Base-by-base conservation (phyloP, 768 basidiomycete species). In the Tylopilus balloui region DNA sequence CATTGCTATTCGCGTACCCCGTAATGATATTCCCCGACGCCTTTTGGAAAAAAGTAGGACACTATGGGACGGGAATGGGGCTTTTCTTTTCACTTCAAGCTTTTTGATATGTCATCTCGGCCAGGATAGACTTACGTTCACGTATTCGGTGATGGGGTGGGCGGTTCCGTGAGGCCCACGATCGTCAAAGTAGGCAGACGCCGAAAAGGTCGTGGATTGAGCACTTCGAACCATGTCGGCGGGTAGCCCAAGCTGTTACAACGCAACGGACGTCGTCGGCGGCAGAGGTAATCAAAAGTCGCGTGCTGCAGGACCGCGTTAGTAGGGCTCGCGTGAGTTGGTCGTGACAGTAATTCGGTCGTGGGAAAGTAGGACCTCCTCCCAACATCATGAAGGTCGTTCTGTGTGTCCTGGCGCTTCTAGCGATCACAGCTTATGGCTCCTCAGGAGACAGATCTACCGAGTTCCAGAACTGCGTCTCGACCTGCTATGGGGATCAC, bases 11-110 rank as follows among this genome's bases (percentile, higher is more conserved):
- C 20, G 71, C 82, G 47, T 71, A 95, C 95, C 53, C 95, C 95
- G 73, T 97, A 99, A 66, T 99, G 96, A 66, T 92, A 90, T 53
- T 88, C 85, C 3, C 96, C 96, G 2, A 97, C 88, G 42, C 86
- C 90, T 69, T 88, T 87, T 0, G 96, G 92, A 59, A 88, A 93
- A 71, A 94, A 99, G 69, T 98, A 99, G 2, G 94, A 93, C 9
- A 99, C 96, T 56, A 89, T 83, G 0, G 92, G 89, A 19, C 86
- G 78, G 38, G 57, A 68, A 52, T 62, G 58, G 3, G 59, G 53
- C 66, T 67, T 65, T 36, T 19, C 38, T 2, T 42, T 61, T 62
- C 37, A 51, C 48, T 49, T 62, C 55, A 58, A 57, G 50, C 44
- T 28, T 28, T 37, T 48, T 28, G 37, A 43, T n/a, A 27, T 1